A percentile compares a stretch with the other conserved stretches of the same genome.
Conservation (phyloP, 2,329 filamentous ascomycete species). For the Botrytis tulipae region DNA sequence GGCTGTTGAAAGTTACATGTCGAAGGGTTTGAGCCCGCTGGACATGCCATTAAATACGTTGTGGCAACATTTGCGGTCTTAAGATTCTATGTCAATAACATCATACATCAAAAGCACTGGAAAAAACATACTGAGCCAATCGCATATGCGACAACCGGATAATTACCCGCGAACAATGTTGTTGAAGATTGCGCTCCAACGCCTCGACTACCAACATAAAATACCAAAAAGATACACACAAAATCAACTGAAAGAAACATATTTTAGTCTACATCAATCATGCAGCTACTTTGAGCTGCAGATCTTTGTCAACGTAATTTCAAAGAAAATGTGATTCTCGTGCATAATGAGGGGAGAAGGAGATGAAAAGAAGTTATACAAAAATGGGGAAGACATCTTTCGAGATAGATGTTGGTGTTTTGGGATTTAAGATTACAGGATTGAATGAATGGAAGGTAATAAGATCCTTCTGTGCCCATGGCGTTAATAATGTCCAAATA, state of each 20-base stretch:
- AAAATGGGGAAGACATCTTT: background rate
- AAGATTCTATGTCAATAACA: background rate
- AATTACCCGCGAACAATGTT: conserved; percentile 21
- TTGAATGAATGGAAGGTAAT: background rate
- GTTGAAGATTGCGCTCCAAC: conserved; percentile 12
- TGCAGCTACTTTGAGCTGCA: background rate
- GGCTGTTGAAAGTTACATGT: conserved; percentile 27
- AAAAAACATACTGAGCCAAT: conserved; percentile 22
- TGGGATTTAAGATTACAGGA: conserved; percentile 18
- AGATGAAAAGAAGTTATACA: conserved; percentile 5
- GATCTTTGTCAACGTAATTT: background rate
- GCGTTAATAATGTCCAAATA: background rate
- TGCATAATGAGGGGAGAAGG: background rate
- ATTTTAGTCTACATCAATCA: conserved; percentile 11
- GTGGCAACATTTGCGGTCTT: conserved; percentile 23
- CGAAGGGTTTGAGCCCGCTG: conserved; percentile 14
- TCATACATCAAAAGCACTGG: background rate
- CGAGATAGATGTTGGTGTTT: background rate
- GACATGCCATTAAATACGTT: conserved; percentile 27
- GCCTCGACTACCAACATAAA: background rate
- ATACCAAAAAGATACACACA: background rate
- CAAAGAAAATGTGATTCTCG: background rate
- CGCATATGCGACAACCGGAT: conserved; percentile 25
- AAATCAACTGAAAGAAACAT: conserved; percentile 1
- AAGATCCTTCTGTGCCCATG: conserved; percentile 7